phyloP scores from a whole-genome alignment of 768 basidiomycete genomes.

The Sporobolomyces roseus region DNA sequence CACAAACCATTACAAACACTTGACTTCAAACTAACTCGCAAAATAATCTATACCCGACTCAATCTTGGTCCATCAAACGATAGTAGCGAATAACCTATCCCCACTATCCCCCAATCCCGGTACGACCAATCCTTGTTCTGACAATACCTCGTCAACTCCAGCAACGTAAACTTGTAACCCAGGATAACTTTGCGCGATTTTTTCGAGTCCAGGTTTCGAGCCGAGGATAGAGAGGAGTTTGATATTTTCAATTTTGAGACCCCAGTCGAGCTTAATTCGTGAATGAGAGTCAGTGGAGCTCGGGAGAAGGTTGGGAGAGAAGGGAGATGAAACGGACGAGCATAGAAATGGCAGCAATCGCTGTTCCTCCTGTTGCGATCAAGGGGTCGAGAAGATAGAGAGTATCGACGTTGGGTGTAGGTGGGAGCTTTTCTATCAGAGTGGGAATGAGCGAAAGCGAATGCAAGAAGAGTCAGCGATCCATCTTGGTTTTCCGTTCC shows the following conservation, averaged over 20 bases:
- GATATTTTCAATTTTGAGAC: conserved; percentile 60
- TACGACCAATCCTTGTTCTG: conserved; percentile 69
- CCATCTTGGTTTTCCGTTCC: too few relatives aligned
- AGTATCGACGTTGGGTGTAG: conserved; percentile 69
- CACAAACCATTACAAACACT: too few relatives aligned
- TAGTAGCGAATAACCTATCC: conserved; percentile 63
- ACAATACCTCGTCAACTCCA: conserved; percentile 47
- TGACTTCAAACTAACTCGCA: too few relatives aligned
- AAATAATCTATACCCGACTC: too few relatives aligned
- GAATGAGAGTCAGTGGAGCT: background rate
- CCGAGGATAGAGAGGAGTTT: conserved; percentile 79
- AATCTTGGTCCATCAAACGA: too few relatives aligned
- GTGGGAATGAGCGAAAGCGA: background rate
- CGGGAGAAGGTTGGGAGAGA: too few relatives aligned
- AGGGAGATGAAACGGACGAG: conserved; percentile 52
- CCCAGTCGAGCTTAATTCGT: conserved; percentile 48
- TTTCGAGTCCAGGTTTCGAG: conserved; percentile 66
- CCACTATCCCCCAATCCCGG: conserved; percentile 92
- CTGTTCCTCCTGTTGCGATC: conserved; percentile 91
- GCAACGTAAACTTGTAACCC: conserved; percentile 65
- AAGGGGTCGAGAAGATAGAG: conserved; percentile 88
- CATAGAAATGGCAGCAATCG: conserved; percentile 80
- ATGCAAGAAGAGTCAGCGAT: too few relatives aligned
- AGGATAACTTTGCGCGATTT: conserved; percentile 66
- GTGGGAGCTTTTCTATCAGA: conserved; percentile 59